Conservation (phyloP, 805 yeast genomes). For the Candida germanica region DNA sequence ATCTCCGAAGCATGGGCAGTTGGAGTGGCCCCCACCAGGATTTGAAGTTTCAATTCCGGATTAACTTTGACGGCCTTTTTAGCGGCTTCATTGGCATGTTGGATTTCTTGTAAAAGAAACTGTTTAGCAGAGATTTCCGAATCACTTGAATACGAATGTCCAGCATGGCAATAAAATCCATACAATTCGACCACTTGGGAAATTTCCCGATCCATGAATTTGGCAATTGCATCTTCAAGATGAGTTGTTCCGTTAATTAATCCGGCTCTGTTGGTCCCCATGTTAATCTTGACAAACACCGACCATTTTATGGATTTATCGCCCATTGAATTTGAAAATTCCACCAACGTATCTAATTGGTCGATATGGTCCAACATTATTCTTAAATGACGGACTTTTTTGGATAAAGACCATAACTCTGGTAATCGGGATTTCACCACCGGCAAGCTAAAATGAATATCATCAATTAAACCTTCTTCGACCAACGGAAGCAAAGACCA, state of each 20-base stretch:
- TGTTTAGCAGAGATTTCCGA: conserved; percentile 45
- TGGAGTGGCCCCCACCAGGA: conserved; percentile 83
- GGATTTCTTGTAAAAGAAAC: conserved; percentile 54
- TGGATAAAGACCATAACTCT: conserved; percentile 45
- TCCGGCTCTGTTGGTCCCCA: conserved; percentile 76
- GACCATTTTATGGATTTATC: conserved; percentile 48
- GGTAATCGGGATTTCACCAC: conserved; percentile 45
- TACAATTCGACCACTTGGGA: conserved; percentile 41
- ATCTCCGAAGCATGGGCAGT: conserved; percentile 60
- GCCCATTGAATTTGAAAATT: conserved; percentile 28
- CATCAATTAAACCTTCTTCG: conserved; percentile 33
- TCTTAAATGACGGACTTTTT: conserved; percentile 43
- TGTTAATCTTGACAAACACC: conserved; percentile 63
- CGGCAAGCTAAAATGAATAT: conserved; percentile 39
- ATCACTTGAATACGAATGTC: conserved; percentile 61
- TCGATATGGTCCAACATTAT: conserved; percentile 60
- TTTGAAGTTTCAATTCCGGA: conserved; percentile 36
- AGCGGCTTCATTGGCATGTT: conserved; percentile 55
- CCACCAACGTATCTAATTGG: conserved; percentile 50
- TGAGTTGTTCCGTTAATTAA: conserved; percentile 26
- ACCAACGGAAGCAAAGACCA: conserved; percentile 46
- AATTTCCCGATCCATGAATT: conserved; percentile 21
- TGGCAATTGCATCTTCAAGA: conserved; percentile 33
- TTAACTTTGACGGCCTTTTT: conserved; percentile 31
- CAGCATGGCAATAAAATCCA: conserved; percentile 80